phyloP scores from a whole-genome alignment of 257 asterid species.

The Anisodus tanguticus region DNA sequence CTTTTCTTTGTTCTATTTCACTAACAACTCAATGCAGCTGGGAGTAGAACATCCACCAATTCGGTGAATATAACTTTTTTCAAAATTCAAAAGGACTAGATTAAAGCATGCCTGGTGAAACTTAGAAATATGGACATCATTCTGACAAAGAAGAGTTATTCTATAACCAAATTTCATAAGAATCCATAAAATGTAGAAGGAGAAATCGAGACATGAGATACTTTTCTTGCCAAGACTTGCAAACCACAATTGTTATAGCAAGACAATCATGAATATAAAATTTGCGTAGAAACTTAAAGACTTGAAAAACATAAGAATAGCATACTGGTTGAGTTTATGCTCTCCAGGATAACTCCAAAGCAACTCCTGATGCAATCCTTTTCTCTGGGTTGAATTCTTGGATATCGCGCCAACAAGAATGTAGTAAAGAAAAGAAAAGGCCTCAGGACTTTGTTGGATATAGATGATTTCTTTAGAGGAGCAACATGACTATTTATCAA shows the following conservation, averaged over 20 bases:
- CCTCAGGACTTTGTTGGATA: conserved; percentile 62
- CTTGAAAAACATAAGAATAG: conserved; percentile 24
- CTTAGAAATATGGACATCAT: neutral
- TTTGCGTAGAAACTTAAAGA: conserved; percentile 10
- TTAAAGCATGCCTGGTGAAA: neutral
- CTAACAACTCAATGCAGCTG: no score
- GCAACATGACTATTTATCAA: conserved; percentile 50
- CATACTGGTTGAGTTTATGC: conserved; percentile 70
- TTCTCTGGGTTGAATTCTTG: conserved; percentile 60
- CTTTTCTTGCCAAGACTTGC: conserved; percentile 14
- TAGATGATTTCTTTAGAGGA: conserved; percentile 47
- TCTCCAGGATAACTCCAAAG: conserved; percentile 69
- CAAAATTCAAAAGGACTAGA: neutral
- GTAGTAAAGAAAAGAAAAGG: conserved; percentile 79
- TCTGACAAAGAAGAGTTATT: neutral
- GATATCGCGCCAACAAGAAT: conserved; percentile 53
- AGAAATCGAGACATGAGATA: neutral
- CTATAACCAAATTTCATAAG: neutral
- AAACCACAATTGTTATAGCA: neutral
- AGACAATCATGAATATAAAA: conserved; percentile 15
- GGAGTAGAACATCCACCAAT: no score
- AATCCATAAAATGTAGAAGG: conserved; percentile 11
- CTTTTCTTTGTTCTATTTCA: no score
- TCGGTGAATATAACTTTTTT: neutral
- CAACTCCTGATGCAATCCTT: conserved; percentile 68